phyloP scores from a whole-genome alignment of 208 protist species.

The Trypanosoma lewisi region DNA sequence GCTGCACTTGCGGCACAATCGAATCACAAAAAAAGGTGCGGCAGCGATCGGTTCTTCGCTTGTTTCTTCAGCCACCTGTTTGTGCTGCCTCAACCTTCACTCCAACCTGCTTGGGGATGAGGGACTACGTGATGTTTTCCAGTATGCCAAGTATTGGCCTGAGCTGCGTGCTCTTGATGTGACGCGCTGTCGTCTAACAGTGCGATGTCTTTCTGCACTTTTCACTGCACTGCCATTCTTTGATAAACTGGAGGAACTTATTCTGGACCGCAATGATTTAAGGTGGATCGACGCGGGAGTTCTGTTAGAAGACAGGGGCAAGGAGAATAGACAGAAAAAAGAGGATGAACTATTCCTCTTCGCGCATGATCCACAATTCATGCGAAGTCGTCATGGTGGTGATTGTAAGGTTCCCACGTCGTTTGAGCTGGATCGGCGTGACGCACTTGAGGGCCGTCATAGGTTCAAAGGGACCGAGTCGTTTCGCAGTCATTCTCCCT shows the following conservation, averaged over 20 bases:
- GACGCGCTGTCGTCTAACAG: conserved; percentile 71
- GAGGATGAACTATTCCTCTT: conserved; percentile 42
- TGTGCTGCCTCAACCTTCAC: conserved; percentile 46
- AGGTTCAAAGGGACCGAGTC: conserved; percentile 47
- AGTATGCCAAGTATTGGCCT: conserved; percentile 44
- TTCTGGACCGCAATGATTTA: conserved; percentile 69
- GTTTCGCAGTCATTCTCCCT: background rate
- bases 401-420: conserved; percentile 63
- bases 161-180: conserved; percentile 53
- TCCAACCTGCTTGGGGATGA: conserved; percentile 62
- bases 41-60: conserved; percentile 37
- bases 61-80: conserved; percentile 24
- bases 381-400: conserved; percentile 25
- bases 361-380: conserved; percentile 59
- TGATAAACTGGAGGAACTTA: conserved; percentile 37
- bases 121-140: conserved; percentile 30
- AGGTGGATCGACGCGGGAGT: conserved; percentile 12
- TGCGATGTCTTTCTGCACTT: conserved; percentile 29
- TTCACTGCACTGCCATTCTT: conserved; percentile 30
- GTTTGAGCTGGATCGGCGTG: conserved; percentile 73
- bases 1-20: conserved; percentile 64
- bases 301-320: background rate
- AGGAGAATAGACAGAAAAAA: background rate
- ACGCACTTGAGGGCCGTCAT: conserved; percentile 47
- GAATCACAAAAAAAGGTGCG: conserved; percentile 31